Evolutionary conservation across 208 protist genomes (phyloP).

Genomic region (Acanthamoeba triangularis): DNA sequence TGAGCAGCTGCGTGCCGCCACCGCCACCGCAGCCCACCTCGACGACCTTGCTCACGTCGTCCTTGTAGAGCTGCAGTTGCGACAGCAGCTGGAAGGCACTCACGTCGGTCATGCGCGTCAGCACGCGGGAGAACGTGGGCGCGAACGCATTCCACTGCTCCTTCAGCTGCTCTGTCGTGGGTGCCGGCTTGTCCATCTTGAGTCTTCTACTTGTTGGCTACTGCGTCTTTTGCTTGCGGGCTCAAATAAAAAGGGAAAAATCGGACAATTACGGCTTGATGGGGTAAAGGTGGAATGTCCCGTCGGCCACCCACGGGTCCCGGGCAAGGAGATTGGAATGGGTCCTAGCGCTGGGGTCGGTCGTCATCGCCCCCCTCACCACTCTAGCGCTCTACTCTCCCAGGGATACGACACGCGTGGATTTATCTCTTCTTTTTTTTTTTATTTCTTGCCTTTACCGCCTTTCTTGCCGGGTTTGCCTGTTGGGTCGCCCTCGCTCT

Average conservation of each 20-base stretch:
- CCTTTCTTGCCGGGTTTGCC: not conserved
- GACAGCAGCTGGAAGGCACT: not conserved
- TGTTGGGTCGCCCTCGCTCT: not conserved
- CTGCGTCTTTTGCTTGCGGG: too few species aligned
- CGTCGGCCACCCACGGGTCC: too few species aligned
- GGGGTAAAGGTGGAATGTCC: too few species aligned
- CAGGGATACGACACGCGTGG: too few species aligned
- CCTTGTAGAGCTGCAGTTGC: slow-evolving; percentile 36
- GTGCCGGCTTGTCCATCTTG: slow-evolving; percentile 49
- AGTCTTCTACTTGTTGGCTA: too few species aligned
- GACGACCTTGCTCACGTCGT: not conserved
- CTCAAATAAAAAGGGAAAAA: too few species aligned
- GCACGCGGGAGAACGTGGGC: not conserved
- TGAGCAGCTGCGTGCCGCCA: slow-evolving; percentile 7
- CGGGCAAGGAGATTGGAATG: too few species aligned
- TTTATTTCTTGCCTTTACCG: not conserved
- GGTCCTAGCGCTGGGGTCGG: too few species aligned
- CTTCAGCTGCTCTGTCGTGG: not conserved
- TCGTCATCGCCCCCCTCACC: too few species aligned
- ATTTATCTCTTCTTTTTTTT: too few species aligned
- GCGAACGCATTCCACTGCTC: slow-evolving; percentile 31
- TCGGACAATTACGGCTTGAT: too few species aligned
- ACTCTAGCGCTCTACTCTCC: too few species aligned
- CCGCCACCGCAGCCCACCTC: slow-evolving; percentile 81
- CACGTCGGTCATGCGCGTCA: not conserved